Base-by-base conservation (phyloP, 768 basidiomycete species). In the Agrocybe praecox region DNA sequence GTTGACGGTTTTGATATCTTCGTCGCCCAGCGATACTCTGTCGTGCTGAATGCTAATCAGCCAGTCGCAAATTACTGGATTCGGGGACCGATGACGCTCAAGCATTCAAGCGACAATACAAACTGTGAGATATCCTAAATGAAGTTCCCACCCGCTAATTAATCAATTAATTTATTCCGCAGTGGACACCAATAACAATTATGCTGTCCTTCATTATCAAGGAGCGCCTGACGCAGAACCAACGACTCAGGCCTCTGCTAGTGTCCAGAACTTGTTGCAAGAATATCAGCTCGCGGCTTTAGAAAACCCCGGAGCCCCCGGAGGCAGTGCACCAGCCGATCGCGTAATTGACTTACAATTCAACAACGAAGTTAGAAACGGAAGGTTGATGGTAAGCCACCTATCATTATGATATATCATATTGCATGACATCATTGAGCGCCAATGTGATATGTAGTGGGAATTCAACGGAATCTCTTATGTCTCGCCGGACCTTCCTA, bases 11-110 rank as follows among this genome's bases (percentile, higher is more conserved):
- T 81, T 32, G 69, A 75, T 9, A 64, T 83, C 52, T 74, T 73
- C 50, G 75, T 79, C 3, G 80, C 76, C 1, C 84, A 85, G 64
- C 76, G 83, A 15, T 85, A 85, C 62, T 80, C 66, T 1, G 66
- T 75, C 10, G 69, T 76, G 7, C 66, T 72, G 47, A 70, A 63
- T 9, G 79, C 81, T 22, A 71, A 80, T 61, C 76, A 81, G 56
- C 65, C 74, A 0, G 67, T 81, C 0, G 75, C 56, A 4, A 83
- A 82, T 65, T 82, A 82, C 64, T 81, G 80, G 72, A 67, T 80
- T 60, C 75, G 72, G 52, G 73, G 67, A 22, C 69, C 63, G 17
- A 74, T 71, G 67, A 63, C 63, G 12, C 69, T 70, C 45, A 72
- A 73, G 26, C 62, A 64, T 48, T 69, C 69, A 2, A 61, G 67